phyloP scores from a whole-genome alignment of 352 stramenopile species.

The Phytophthora pluvialis region DNA sequence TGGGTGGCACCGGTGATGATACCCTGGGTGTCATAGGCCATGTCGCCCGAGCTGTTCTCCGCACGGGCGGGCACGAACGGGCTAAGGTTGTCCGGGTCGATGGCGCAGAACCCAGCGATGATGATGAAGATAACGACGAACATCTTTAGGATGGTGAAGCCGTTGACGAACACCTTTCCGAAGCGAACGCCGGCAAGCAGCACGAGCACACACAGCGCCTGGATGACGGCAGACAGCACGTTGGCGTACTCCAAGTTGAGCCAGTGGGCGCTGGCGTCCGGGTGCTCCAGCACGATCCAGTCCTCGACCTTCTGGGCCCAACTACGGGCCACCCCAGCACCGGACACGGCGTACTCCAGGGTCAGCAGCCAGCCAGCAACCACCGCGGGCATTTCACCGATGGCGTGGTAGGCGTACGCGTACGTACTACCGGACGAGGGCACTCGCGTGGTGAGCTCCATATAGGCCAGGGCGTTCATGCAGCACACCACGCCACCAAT shows the following conservation, averaged over 20 bases:
- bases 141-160: conserved; percentile 74
- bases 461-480: conserved; percentile 79
- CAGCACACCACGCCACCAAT: conserved; percentile 78
- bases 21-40: conserved; percentile 56
- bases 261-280: conserved; percentile 36
- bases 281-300: conserved; percentile 42
- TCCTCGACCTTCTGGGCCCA: conserved; percentile 90
- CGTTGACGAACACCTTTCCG: conserved; percentile 80
- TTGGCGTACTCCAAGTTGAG: conserved; percentile 59
- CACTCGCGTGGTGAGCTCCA: conserved; percentile 80
- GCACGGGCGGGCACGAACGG: conserved; percentile 63
- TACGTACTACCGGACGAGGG: conserved; percentile 88
- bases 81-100: conserved; percentile 72
- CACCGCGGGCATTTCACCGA: conserved; percentile 90
- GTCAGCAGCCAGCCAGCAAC: conserved; percentile 79
- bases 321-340: conserved; percentile 83
- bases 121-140: conserved; percentile 90
- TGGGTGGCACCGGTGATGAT: conserved; percentile 85
- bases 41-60: conserved; percentile 27
- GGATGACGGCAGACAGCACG: conserved; percentile 52
- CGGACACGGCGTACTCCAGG: conserved; percentile 88
- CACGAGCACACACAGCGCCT: conserved; percentile 55
- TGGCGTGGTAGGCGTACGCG: conserved; percentile 86
- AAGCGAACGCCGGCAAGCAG: conserved; percentile 74
- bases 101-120: conserved; percentile 77